Conservation (phyloP, 2,329 filamentous ascomycete genomes). For the Phialocephala subalpina region DNA sequence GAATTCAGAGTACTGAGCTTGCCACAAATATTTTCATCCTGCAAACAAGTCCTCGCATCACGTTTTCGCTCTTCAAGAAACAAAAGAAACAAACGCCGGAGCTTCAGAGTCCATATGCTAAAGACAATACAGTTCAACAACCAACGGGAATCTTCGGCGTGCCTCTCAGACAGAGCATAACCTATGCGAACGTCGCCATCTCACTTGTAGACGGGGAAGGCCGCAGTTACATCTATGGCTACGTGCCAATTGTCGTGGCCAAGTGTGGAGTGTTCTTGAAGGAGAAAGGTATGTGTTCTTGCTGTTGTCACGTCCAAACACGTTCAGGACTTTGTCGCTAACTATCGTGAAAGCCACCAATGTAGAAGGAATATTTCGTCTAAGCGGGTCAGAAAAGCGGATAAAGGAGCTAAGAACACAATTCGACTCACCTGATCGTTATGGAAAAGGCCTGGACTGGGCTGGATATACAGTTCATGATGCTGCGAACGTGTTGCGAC, state of each 20-base stretch:
- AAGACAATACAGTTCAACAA: conserved; percentile 35
- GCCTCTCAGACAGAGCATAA: conserved; percentile 91
- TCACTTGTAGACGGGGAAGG: conserved; percentile 92
- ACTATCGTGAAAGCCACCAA: conserved; percentile 73
- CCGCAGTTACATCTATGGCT: conserved; percentile 97
- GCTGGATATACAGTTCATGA: conserved; percentile 98
- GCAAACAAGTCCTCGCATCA: not conserved
- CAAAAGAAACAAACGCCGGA: not conserved
- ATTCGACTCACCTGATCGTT: conserved; percentile 94
- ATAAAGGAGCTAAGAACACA: conserved; percentile 94
- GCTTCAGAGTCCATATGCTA: conserved; percentile 22
- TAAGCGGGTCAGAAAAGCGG: conserved; percentile 95
- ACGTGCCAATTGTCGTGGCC: conserved; percentile 96
- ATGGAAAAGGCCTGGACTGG: conserved; percentile 97
- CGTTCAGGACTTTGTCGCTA: not conserved
- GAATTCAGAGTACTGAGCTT: not conserved
- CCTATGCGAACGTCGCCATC: conserved; percentile 97
- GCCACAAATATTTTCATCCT: not conserved
- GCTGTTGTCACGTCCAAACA: conserved; percentile 18
- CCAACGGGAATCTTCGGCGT: conserved; percentile 91
- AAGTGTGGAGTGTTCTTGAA: conserved; percentile 98
- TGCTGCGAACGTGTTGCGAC: conserved; percentile 92
- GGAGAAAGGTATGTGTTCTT: conserved; percentile 80
- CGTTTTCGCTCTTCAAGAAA: not conserved
- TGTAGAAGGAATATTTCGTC: conserved; percentile 94